A percentile compares a stretch with the other conserved stretches of the same genome.
Evolutionary conservation across 345 rosid species (phyloP).

Genomic region (Cochlearia excelsa): DNA sequence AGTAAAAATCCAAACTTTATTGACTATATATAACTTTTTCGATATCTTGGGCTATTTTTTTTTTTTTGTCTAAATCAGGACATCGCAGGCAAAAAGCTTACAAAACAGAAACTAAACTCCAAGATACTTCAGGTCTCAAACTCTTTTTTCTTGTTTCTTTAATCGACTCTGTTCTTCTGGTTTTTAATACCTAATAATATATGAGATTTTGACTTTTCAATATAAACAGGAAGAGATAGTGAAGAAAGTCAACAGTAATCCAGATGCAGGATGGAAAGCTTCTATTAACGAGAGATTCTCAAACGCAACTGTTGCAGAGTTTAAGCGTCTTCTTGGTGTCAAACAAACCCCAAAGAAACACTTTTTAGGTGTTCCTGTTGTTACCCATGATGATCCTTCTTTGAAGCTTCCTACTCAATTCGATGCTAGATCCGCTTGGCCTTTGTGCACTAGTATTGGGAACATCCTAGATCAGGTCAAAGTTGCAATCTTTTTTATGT

Average conservation of each 20-base stretch:
- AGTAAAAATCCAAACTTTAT: constrained; percentile 11
- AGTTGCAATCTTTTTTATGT: constrained; percentile 34
- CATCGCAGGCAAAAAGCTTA: constrained; percentile 36
- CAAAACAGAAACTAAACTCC: constrained; percentile 64
- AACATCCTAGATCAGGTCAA: constrained; percentile 68
- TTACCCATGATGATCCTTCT: constrained; percentile 63
- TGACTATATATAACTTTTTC: neutral
- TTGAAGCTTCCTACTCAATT: constrained; percentile 60
- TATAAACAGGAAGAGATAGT: constrained; percentile 64
- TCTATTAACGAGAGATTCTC: constrained; percentile 61
- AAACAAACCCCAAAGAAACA: constrained; percentile 59
- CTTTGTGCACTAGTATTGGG: constrained; percentile 71
- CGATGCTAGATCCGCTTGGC: constrained; percentile 88
- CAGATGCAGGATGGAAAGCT: constrained; percentile 92
- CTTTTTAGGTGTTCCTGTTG: constrained; percentile 56
- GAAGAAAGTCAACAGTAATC: constrained; percentile 61
- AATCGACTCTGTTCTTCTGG: constrained; percentile 10
- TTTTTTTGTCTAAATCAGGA: constrained; percentile 43
- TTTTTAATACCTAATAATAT: constrained; percentile 6
- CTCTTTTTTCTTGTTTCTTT: neutral
- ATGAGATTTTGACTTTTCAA: neutral
- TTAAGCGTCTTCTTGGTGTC: constrained; percentile 79
- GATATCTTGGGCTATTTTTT: neutral
- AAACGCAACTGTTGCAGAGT: constrained; percentile 73
- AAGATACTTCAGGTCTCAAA: constrained; percentile 66